Evolutionary conservation across 1,284 basidiomycete species (phyloP).

Genomic region (Boletus semigastroideus): DNA sequence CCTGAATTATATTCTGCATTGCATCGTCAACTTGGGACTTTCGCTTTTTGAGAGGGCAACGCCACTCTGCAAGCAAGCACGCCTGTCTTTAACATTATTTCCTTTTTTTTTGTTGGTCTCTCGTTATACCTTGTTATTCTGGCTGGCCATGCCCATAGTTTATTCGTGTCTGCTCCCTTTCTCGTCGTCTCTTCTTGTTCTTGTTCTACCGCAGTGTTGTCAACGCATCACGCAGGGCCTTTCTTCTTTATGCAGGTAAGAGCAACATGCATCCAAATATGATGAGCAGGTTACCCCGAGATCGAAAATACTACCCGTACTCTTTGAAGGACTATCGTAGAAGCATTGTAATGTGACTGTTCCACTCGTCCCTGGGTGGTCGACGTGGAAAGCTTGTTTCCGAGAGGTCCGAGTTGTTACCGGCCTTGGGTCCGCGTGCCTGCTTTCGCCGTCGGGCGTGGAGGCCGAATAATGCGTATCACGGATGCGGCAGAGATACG

Average conservation of each 20-base stretch:
- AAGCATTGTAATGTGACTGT: slow-evolving; percentile 24
- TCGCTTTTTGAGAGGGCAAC: slow-evolving; percentile 15
- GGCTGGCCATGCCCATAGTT: slow-evolving; percentile 36
- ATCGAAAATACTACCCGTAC: slow-evolving; percentile 31
- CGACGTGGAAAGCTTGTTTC: neutral
- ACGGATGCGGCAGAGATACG: too few species aligned
- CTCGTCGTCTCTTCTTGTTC: slow-evolving; percentile 16
- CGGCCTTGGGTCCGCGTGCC: neutral
- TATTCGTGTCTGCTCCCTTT: slow-evolving; percentile 11
- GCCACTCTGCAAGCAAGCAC: slow-evolving; percentile 14
- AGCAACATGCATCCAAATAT: slow-evolving; percentile 24
- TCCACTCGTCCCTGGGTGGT: neutral
- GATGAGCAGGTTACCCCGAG: slow-evolving; percentile 1
- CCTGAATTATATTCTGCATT: slow-evolving; percentile 31
- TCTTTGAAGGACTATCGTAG: slow-evolving; percentile 30
- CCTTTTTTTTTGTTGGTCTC: slow-evolving; percentile 16
- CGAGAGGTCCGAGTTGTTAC: neutral
- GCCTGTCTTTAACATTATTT: slow-evolving; percentile 35
- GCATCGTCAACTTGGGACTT: slow-evolving; percentile 25
- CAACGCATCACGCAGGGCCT: slow-evolving; percentile 13
- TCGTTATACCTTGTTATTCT: slow-evolving; percentile 20
- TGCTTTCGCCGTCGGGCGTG: neutral
- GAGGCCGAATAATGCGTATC: too few species aligned
- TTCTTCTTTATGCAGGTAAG: slow-evolving; percentile 33
- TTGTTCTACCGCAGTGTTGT: slow-evolving; percentile 21